These are phyloP conservation scores for Podaxis pistillaris DNA, from an alignment of 768 basidiomycete genomes.

Conservation along the genomic window DNA sequence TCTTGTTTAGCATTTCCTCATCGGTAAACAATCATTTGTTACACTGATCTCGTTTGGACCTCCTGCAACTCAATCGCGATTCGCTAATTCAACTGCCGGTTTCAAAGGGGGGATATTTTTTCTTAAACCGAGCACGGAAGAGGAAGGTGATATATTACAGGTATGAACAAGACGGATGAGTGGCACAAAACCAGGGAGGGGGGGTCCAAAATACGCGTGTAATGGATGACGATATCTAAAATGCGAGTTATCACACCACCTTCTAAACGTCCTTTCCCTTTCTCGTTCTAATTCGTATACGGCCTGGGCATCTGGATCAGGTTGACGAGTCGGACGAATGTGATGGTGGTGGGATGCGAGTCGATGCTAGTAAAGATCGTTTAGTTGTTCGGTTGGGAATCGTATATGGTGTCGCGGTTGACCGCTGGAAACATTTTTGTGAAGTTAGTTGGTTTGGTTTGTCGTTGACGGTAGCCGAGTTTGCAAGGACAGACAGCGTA, in stretches of 20 bases:
- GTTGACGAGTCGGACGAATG: not conserved
- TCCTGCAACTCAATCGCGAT: not conserved
- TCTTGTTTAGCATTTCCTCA: too few species aligned
- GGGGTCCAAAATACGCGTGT: not conserved
- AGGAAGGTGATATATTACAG: conserved; percentile 12
- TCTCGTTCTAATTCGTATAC: not conserved
- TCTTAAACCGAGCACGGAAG: not conserved
- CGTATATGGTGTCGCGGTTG: not conserved
- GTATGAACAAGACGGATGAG: not conserved
- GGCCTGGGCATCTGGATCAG: too few species aligned
- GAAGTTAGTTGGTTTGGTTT: not conserved
- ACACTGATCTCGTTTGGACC: not conserved
- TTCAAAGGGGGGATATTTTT: not conserved
- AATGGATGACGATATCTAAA: not conserved
- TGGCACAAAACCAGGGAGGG: not conserved
- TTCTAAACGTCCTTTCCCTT: not conserved
- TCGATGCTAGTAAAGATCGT: not conserved
- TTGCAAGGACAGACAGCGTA: not conserved
- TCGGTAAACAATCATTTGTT: too few species aligned
- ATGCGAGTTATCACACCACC: not conserved
- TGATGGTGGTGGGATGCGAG: not conserved
- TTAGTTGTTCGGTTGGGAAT: not conserved
- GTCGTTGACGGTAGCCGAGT: not conserved
- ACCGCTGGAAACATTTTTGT: not conserved
- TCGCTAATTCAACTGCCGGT: not conserved